These are phyloP conservation scores for Millerozyma miso DNA, from an alignment of 805 yeast species.

Conservation along the genomic window DNA sequence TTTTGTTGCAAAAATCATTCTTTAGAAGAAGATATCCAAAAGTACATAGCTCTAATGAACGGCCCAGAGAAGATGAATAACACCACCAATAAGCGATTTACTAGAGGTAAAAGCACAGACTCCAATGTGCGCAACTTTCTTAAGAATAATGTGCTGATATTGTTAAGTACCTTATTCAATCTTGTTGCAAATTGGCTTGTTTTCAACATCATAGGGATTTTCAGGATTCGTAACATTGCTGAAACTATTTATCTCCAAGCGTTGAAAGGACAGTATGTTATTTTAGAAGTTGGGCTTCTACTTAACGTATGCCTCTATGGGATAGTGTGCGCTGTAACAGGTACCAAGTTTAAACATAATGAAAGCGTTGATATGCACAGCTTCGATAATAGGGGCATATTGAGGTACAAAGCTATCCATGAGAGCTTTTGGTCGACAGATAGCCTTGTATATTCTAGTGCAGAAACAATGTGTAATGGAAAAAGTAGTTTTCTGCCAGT, in stretches of 20 bases:
- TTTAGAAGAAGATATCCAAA: not conserved
- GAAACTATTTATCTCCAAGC: constrained; percentile 2
- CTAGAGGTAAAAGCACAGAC: not conserved
- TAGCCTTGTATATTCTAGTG: not conserved
- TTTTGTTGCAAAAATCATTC: too few relatives aligned
- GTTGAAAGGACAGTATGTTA: constrained; percentile 2
- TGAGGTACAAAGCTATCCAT: constrained; percentile 8
- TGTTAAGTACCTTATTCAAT: constrained; percentile 3
- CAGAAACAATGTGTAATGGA: not conserved
- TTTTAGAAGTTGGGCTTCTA: constrained; percentile 7
- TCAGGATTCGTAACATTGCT: constrained; percentile 7
- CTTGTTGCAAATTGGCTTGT: constrained; percentile 8
- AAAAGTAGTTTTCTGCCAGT: not conserved
- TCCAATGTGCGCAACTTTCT: constrained; percentile 2
- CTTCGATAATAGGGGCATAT: constrained; percentile 6
- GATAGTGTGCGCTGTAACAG: constrained; percentile 5
- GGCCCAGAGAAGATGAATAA: not conserved
- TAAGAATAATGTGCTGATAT: not conserved
- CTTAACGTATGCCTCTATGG: constrained; percentile 5
- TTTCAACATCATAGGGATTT: constrained; percentile 9
- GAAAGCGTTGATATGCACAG: not conserved
- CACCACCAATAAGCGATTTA: too few relatives aligned
- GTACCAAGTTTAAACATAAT: constrained; percentile 5
- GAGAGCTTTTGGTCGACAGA: constrained; percentile 9
- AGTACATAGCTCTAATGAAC: not conserved